Conservation (phyloP, 2,329 filamentous ascomycete species). For the Metarhizium sp. region DNA sequence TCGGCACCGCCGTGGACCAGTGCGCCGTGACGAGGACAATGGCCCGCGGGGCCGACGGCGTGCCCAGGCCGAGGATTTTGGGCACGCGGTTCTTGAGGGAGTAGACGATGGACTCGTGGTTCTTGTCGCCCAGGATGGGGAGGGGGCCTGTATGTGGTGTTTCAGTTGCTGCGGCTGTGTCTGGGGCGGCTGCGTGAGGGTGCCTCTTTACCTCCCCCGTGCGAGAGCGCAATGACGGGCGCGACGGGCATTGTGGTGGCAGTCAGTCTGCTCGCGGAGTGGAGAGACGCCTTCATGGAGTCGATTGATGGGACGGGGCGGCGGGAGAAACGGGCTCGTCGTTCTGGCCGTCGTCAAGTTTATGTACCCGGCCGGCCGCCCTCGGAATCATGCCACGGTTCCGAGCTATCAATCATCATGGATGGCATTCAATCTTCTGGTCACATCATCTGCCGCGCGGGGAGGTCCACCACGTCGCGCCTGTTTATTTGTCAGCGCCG, state of each 20-base stretch:
- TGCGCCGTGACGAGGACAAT: constrained; percentile 51
- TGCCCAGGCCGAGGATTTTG: constrained; percentile 43
- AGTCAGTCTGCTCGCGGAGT: not conserved
- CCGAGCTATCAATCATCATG: no score
- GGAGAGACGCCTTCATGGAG: no score
- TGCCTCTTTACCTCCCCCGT: constrained; percentile 31
- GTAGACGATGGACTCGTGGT: constrained; percentile 37
- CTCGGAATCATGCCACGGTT: no score
- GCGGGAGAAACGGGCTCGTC: no score
- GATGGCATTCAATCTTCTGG: no score
- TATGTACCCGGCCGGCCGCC: no score
- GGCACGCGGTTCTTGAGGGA: constrained; percentile 46
- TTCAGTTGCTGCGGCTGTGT: not conserved
- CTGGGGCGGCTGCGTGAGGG: no score
- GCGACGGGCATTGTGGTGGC: constrained; percentile 28
- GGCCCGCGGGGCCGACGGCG: constrained; percentile 36
- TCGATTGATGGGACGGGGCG: no score
- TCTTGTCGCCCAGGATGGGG: constrained; percentile 46
- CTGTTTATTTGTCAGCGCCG: no score
- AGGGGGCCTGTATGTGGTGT: constrained; percentile 34
- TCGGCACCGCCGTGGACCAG: constrained; percentile 40
- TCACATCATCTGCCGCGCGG: no score
- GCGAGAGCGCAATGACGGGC: constrained; percentile 38
- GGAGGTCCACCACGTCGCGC: no score
- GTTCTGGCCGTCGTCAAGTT: no score